Percentiles rank a stretch among this genome's conserved stretches.
Conservation (phyloP, 139 green algal species). For the Nannochloris sp. region DNA sequence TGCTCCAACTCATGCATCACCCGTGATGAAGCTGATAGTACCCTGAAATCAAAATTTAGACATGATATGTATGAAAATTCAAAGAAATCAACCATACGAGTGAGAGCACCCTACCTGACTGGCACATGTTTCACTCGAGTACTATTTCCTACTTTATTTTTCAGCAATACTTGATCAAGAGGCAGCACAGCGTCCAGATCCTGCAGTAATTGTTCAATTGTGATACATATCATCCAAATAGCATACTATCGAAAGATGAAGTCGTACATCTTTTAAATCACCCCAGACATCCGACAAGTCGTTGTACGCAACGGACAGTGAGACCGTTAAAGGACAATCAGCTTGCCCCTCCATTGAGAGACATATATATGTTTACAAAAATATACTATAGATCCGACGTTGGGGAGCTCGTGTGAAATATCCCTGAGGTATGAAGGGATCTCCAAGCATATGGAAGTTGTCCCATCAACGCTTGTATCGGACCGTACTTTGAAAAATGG, state of each 20-base stretch:
- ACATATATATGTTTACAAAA: too few species aligned
- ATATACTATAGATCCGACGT: too few species aligned
- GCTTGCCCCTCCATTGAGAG: background rate
- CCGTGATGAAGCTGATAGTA: conserved; percentile 25
- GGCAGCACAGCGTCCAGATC: conserved; percentile 44
- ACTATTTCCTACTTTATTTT: conserved; percentile 56
- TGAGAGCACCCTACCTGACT: conserved; percentile 34
- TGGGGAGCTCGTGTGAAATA: too few species aligned
- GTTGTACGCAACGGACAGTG: conserved; percentile 3
- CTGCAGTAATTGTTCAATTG: conserved; percentile 22
- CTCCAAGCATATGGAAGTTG: too few species aligned
- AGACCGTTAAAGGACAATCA: background rate
- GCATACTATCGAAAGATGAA: too few species aligned
- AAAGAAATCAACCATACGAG: too few species aligned
- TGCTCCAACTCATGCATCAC: conserved; percentile 46
- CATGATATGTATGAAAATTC: too few species aligned
- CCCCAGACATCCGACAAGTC: conserved; percentile 6
- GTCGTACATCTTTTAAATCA: background rate
- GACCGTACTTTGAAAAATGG: too few species aligned
- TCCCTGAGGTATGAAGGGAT: too few species aligned
- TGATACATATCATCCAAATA: background rate
- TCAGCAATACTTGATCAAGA: conserved; percentile 47
- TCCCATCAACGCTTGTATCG: too few species aligned
- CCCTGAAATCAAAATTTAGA: background rate
- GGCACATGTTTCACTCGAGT: conserved; percentile 40